Conservation (phyloP, 2,329 filamentous ascomycete genomes). For the Trichophyton benhamiae region DNA sequence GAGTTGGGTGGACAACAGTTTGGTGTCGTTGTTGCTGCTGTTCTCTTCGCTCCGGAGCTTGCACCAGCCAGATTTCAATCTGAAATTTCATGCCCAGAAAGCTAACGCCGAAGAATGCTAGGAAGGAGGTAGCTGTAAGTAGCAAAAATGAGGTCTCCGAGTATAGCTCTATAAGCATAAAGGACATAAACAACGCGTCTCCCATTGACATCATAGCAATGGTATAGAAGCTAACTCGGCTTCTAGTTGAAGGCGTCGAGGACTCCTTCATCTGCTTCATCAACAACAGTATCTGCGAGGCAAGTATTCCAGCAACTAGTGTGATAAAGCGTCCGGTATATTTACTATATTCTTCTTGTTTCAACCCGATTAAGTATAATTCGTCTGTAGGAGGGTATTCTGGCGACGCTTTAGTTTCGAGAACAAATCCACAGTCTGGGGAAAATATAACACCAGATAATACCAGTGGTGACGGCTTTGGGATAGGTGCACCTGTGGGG, state of each 20-base stretch:
- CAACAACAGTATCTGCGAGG: constrained; percentile 44
- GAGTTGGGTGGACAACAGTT: constrained; percentile 12
- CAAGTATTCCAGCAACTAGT: constrained; percentile 38
- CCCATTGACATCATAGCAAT: constrained; percentile 50
- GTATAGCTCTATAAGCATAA: constrained; percentile 45
- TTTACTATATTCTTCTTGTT: constrained; percentile 44
- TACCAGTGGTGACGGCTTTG: constrained; percentile 39
- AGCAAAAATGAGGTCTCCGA: constrained; percentile 44
- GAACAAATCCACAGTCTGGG: constrained; percentile 53
- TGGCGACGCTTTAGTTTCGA: constrained; percentile 49
- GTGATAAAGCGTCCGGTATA: constrained; percentile 43
- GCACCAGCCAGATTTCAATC: constrained; percentile 55
- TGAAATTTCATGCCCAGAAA: constrained; percentile 54
- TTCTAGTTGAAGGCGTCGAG: constrained; percentile 51
- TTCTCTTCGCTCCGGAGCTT: constrained; percentile 35
- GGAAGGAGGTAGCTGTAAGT: constrained; percentile 44
- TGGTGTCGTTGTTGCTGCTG: constrained; percentile 16
- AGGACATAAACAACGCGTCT: constrained; percentile 47
- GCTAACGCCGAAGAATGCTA: constrained; percentile 48
- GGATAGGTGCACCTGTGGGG: constrained; percentile 45
- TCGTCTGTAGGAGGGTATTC: constrained; percentile 40
- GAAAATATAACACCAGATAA: constrained; percentile 53
- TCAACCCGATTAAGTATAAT: constrained; percentile 44
- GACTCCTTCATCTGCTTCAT: constrained; percentile 53
- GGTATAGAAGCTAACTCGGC: constrained; percentile 52